Evolutionary conservation across 148 eudicot genomes (phyloP).

Genomic region (Chenopodium berlandieri): DNA sequence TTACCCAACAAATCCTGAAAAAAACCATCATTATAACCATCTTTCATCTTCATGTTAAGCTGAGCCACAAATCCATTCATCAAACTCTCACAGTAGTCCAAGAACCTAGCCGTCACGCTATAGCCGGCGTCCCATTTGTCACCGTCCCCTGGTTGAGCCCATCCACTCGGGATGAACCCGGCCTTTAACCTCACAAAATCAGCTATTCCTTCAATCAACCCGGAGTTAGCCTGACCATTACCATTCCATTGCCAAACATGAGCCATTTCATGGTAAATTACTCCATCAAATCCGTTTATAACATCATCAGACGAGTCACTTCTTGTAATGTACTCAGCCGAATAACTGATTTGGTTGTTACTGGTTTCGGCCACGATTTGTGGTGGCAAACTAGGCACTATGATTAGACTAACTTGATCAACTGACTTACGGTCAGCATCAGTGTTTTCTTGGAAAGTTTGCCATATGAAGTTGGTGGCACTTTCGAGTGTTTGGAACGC

Average conservation of each 20-base stretch:
- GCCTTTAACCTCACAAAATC: conserved; percentile 49
- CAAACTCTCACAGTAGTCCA: conserved; percentile 53
- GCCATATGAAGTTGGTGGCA: conserved; percentile 31
- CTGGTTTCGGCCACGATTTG: not conserved
- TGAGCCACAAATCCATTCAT: conserved; percentile 43
- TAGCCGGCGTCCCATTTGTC: conserved; percentile 41
- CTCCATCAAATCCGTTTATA: conserved; percentile 33
- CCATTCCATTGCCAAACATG: conserved; percentile 56
- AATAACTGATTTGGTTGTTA: conserved; percentile 17
- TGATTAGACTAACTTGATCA: conserved; percentile 5
- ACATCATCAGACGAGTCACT: conserved; percentile 16
- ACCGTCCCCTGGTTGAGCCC: conserved; percentile 48
- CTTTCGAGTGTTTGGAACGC: conserved; percentile 15
- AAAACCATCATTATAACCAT: conserved; percentile 28
- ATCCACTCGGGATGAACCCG: conserved; percentile 28
- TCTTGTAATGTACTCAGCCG: not conserved
- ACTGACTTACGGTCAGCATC: conserved; percentile 1
- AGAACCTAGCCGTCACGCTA: conserved; percentile 43
- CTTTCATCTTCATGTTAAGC: conserved; percentile 43
- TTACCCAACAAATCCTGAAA: conserved; percentile 34
- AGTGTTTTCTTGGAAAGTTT: conserved; percentile 22
- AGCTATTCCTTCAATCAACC: conserved; percentile 50
- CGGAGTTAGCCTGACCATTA: conserved; percentile 27
- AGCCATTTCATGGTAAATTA: conserved; percentile 49
- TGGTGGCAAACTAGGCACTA: conserved; percentile 8